Evolutionary conservation across 129 eudicot species (phyloP), one percentile per base, ranked within the genome.

Genomic region (Solidago caesia): DNA sequence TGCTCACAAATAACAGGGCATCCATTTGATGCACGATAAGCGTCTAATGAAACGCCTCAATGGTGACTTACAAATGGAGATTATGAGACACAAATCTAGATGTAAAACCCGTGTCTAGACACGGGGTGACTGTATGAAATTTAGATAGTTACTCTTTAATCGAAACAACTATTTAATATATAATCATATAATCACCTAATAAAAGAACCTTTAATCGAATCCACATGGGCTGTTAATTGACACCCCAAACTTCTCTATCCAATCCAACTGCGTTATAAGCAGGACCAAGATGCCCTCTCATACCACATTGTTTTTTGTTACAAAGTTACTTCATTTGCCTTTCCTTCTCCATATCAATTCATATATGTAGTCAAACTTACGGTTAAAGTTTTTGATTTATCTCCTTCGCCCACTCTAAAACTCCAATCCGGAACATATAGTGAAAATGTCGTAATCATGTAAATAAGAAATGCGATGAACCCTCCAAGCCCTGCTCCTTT

Each of bases 211-310:
- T 92, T 66, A 85, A 74, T 41, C 96, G 84, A 42, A 71, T 74
- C 97, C 96, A 92, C 15, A 82, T 96, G 0, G 97, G 97, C 60
- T 72, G 75, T 1, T 92, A 96, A 83, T 89, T 85, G 79, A 92
- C 74, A 4, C 97, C 97, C 96, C 96, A 89, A 43, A 92, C 93
- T 76, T 82, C 82, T 72, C 96, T 70, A 79, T 92, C 97, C 10
- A 89, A 92, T 67, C 97, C 97, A 72, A 92, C 96, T 4, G 96
- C 96, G 33, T 92, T 92, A 78, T 96, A 92, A n/a, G 88, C 96
- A 2, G 96, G 97, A 77, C 96, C 97, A 4, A 89, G 68, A 62
- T 92, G 96, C 69, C 97, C 97, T 74, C 96, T 82, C 96, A 89
- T 89, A 45, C 96, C 97, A 85, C 96, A 92, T 70, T 6, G 9